Conservation (phyloP, 2,329 filamentous ascomycete genomes). For the Verticillium isaacii region DNA sequence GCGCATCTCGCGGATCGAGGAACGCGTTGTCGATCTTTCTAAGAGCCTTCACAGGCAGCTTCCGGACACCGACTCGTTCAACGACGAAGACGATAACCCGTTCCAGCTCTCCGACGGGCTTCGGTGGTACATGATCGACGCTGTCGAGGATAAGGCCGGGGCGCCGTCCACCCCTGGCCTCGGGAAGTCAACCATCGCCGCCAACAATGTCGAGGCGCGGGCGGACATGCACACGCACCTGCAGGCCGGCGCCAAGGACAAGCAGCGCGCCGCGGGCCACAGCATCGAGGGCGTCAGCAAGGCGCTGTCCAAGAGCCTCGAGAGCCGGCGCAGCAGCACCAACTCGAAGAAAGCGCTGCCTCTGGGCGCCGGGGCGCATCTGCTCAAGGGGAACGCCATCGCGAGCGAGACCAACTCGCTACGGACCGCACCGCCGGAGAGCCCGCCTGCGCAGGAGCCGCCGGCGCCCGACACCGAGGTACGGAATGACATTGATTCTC, state of each 20-base stretch:
- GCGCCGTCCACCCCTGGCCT: conserved; percentile 90
- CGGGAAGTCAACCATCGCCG: conserved; percentile 86
- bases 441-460: conserved; percentile 26
- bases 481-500: conserved; percentile 45
- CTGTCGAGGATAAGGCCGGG: conserved; percentile 84
- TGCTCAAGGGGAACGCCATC: conserved; percentile 45
- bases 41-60: conserved; percentile 55
- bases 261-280: conserved; percentile 39
- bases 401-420: conserved; percentile 57
- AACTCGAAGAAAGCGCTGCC: conserved; percentile 73
- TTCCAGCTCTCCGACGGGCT: conserved; percentile 94
- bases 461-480: conserved; percentile 36
- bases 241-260: conserved; percentile 35
- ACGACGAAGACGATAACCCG: conserved; percentile 86
- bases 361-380: conserved; percentile 33
- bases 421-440: conserved; percentile 41
- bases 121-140: conserved; percentile 94
- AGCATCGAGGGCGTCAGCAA: conserved; percentile 71
- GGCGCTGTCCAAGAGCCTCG: conserved; percentile 80
- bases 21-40: conserved; percentile 87
- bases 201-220: conserved; percentile 80
- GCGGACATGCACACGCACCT: conserved; percentile 61
- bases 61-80: conserved; percentile 44
- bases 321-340: conserved; percentile 85
- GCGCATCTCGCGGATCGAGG: conserved; percentile 84